Conservation (phyloP, 495 filamentous ascomycete species). For the Collariella sp. region DNA sequence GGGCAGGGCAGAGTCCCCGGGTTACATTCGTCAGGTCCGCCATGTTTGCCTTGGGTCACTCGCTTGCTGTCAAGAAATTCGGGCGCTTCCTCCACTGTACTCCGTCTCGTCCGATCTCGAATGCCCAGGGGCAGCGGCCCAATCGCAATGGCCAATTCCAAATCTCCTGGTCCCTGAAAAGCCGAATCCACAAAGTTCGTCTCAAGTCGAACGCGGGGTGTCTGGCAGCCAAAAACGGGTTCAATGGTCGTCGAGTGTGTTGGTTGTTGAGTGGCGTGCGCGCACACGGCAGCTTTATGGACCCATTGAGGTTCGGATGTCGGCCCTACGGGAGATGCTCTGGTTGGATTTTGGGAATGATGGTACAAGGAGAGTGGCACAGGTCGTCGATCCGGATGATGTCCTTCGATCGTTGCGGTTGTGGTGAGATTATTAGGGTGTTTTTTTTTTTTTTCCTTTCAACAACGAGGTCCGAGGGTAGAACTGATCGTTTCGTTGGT, state of each 20-base stretch:
- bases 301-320: slow-evolving; percentile 11
- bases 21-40: slow-evolving; percentile 9
- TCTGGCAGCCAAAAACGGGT: not conserved
- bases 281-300: not conserved
- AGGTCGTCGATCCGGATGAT: not conserved
- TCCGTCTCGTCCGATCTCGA: not conserved
- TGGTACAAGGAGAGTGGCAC: not conserved
- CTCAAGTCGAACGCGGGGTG: not conserved
- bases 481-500: not conserved
- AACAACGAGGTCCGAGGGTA: not conserved
- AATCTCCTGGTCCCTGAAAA: not conserved
- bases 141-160: not conserved
- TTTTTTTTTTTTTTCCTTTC: too few relatives aligned
- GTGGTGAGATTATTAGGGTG: not conserved
- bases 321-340: not conserved
- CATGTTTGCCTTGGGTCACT: not conserved
- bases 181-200: slow-evolving; percentile 1
- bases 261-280: not conserved
- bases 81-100: not conserved
- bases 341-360: not conserved
- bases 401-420: not conserved
- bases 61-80: not conserved
- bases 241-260: not conserved
- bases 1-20: slow-evolving; percentile 21
- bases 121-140: not conserved